phyloP scores from a whole-genome alignment of 179 eudicot species.

The Silene coronaria region DNA sequence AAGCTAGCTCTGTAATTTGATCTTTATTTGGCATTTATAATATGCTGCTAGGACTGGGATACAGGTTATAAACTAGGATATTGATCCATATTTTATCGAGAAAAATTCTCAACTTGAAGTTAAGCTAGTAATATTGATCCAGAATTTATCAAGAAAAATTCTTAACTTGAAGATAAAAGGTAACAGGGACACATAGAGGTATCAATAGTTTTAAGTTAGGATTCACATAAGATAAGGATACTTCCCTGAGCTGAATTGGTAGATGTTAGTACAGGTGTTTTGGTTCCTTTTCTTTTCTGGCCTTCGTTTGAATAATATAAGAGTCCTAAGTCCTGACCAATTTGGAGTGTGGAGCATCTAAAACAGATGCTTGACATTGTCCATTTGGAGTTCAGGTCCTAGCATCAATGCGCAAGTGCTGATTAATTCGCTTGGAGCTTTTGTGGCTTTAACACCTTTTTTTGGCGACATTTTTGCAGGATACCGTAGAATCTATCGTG shows the following conservation, averaged over 20 bases:
- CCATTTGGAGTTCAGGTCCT: not conserved
- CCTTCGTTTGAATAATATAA: not conserved
- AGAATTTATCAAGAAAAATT: not conserved
- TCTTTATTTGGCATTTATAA: not conserved
- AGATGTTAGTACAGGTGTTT: not conserved
- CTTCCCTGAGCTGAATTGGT: not conserved
- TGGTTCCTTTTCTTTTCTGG: not conserved
- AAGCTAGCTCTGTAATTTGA: constrained; percentile 23
- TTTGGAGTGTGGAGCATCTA: not conserved
- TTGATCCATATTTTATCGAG: not conserved
- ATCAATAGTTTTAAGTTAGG: not conserved
- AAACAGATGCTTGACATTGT: not conserved
- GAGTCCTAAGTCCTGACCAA: not conserved
- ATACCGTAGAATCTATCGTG: constrained; percentile 73
- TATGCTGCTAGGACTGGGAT: not conserved
- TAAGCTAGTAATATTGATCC: not conserved
- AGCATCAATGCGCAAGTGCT: not conserved
- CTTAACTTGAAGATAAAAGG: not conserved
- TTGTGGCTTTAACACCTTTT: not conserved
- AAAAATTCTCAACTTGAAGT: not conserved
- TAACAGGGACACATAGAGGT: not conserved
- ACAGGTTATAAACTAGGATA: not conserved
- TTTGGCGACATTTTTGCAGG: constrained; percentile 35
- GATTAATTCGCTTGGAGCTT: not conserved
- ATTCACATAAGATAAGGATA: not conserved